These are phyloP conservation scores for Rubia balearica DNA, from an alignment of 305 asterid species.

Conservation along the genomic window DNA sequence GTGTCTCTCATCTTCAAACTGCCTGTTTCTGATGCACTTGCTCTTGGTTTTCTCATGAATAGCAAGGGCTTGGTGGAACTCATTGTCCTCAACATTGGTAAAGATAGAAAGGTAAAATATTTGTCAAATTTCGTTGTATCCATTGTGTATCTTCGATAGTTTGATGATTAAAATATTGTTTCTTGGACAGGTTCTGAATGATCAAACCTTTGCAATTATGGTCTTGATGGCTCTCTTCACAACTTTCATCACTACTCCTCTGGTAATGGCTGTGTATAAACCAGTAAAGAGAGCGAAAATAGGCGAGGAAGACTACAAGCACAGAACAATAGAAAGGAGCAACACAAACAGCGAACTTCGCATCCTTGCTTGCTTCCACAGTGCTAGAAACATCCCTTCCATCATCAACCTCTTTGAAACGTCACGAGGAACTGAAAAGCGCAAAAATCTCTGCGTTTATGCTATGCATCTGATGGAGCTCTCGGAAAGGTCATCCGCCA, in stretches of 20 bases:
- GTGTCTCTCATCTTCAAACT: slow-evolving; percentile 28
- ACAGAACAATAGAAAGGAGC: slow-evolving; percentile 33
- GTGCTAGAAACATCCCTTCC: slow-evolving; percentile 35
- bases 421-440: slow-evolving; percentile 37
- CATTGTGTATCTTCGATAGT: not conserved
- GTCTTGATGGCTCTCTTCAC: slow-evolving; percentile 52
- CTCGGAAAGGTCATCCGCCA: slow-evolving; percentile 44
- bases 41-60: slow-evolving; percentile 44
- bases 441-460: slow-evolving; percentile 30
- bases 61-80: slow-evolving; percentile 47
- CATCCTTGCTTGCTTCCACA: slow-evolving; percentile 36
- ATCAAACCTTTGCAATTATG: slow-evolving; percentile 44
- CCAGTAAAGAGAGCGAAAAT: slow-evolving; percentile 28
- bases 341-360: slow-evolving; percentile 27
- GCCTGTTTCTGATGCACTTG: slow-evolving; percentile 30
- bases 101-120: slow-evolving; percentile 33
- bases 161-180: not conserved
- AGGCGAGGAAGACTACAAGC: slow-evolving; percentile 20
- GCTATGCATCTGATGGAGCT: slow-evolving; percentile 50
- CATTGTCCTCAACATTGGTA: slow-evolving; percentile 47
- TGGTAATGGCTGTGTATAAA: slow-evolving; percentile 33
- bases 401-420: slow-evolving; percentile 38
- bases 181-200: slow-evolving; percentile 35
- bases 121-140: not conserved
- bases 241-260: slow-evolving; percentile 43